Evolutionary conservation across 805 yeast genomes (phyloP).

Genomic region (Ogataea degrootiae): DNA sequence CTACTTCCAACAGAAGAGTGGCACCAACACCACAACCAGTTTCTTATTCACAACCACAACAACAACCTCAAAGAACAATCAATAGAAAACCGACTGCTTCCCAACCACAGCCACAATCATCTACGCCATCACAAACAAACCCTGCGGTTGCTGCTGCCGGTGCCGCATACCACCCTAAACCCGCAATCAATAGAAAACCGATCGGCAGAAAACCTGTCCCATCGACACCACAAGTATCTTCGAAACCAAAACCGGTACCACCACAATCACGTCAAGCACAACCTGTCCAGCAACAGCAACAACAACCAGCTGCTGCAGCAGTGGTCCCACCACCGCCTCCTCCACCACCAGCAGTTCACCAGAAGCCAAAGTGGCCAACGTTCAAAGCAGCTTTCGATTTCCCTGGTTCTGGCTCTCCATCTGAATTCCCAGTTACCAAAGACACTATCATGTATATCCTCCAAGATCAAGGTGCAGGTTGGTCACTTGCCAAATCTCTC

Average conservation of each 20-base stretch:
- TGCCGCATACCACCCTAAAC: constrained; percentile 36
- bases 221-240: constrained; percentile 17
- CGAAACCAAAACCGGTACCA: constrained; percentile 22
- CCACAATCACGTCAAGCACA: constrained; percentile 16
- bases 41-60: constrained; percentile 12
- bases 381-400: constrained; percentile 85
- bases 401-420: constrained; percentile 78
- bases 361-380: constrained; percentile 65
- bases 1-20: constrained; percentile 14
- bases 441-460: constrained; percentile 72
- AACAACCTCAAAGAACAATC: constrained; percentile 19
- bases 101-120: constrained; percentile 8
- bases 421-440: constrained; percentile 71
- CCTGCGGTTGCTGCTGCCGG: constrained; percentile 32
- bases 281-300: constrained; percentile 7
- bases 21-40: constrained; percentile 12
- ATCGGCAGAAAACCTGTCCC: constrained; percentile 23
- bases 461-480: constrained; percentile 77
- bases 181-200: constrained; percentile 26
- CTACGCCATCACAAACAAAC: constrained; percentile 5
- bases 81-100: constrained; percentile 18
- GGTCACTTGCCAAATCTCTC: constrained; percentile 84
- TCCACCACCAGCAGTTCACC: constrained; percentile 75
- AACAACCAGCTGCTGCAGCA: constrained; percentile 6
- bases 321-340: constrained; percentile 41